Percentiles rank a stretch among this genome's conserved stretches.
These are phyloP conservation scores for Eucalyptus lansdowneana DNA, from an alignment of 345 rosid genomes.

Conservation along the genomic window DNA sequence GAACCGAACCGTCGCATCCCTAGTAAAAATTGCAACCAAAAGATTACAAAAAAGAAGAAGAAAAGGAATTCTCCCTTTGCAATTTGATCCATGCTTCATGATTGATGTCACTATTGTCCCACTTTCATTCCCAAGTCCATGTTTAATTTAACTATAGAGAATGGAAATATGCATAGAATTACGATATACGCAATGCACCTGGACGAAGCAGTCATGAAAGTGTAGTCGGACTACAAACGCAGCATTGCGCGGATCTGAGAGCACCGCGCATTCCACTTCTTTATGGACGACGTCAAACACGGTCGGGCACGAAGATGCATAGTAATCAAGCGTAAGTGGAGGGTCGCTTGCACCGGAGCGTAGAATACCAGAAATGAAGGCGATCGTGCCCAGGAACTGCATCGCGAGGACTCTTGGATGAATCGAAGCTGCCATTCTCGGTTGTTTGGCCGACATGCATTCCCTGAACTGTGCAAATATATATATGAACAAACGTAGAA, in stretches of 20 bases:
- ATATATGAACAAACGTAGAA: background rate
- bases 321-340: constrained; percentile 61
- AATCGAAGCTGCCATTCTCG: background rate
- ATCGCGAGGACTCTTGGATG: background rate
- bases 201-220: constrained; percentile 93
- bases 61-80: background rate
- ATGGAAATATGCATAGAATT: background rate
- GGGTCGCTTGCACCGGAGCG: constrained; percentile 14
- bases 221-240: constrained; percentile 62
- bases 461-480: background rate
- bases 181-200: constrained; percentile 22
- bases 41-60: background rate
- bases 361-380: background rate
- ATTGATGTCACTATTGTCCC: background rate
- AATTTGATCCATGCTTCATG: background rate
- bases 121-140: background rate
- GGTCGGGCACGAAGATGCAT: constrained; percentile 60
- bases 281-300: constrained; percentile 50
- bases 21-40: constrained; percentile 1
- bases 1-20: constrained; percentile 91
- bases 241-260: constrained; percentile 75
- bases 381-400: background rate
- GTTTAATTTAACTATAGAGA: background rate
- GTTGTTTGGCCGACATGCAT: background rate
- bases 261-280: constrained; percentile 84